Base-by-base conservation (phyloP, 1,284 basidiomycete genomes). In the Phenoliferia sp. region DNA sequence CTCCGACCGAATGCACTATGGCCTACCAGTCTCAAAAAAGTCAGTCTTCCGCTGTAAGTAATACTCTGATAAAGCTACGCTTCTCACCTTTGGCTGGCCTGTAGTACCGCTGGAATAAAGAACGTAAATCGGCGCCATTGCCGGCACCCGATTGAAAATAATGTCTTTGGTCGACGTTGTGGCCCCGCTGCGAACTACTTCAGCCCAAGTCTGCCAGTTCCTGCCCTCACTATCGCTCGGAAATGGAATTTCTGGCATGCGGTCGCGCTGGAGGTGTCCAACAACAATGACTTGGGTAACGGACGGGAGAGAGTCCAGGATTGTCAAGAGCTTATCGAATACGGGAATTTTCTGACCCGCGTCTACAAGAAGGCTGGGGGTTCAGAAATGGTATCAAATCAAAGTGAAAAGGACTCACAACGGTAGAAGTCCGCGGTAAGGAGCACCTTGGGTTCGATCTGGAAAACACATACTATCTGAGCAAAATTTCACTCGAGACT, bases 381-480 rank as follows among this genome's bases (percentile, higher is more conserved):
- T 12, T 52, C 48, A 52, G 48, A 9, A 26, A 22, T 5, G 17
- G 7, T 52, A 6, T 6, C 19, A 52, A 26, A 52, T 19, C 22
- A 52, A 19, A 26, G 9, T 7, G 48, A 52, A 26, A 19, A 19
- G 5, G 22, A 7, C 29, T 71, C 73, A 70, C 78, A 80, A 7
- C 76, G 69, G 65, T 77, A 79, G 5, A 58, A 65, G 65, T 80
- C 79, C 65, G 78, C 77, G 9, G 78, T 76, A 59, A 80, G 75
- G 31, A 80, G 74, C 7, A 80, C 74, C 58, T 77, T 78, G 26
- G 79, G 79, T 61, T 77, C 64, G 63, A 80, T 78, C 68, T 76
- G 72, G 29, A 22, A 26, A 33, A 26, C 28, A 29, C 50, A 48
- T 19, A 3, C 35, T 2, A 36, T 33, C 2, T 19, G 28, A 29